Conservation (phyloP, 352 stramenopile species). For the Globisporangium orthogonon region DNA sequence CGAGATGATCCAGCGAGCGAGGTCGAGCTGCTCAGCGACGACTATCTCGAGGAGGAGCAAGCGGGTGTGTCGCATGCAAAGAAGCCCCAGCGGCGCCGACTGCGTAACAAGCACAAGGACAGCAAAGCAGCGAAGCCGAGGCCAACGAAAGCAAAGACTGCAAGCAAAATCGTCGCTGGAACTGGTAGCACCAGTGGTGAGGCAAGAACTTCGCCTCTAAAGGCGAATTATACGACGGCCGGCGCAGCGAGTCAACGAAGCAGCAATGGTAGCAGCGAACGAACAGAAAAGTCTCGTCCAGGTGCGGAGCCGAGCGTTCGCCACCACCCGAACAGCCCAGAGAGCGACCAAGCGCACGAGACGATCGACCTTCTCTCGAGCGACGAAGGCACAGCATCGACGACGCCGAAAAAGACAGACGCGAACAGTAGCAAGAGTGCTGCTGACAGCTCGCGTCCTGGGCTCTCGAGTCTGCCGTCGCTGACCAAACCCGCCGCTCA, state of each 20-base stretch:
- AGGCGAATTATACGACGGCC: neutral
- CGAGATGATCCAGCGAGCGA: slow-evolving; percentile 11
- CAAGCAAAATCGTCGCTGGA: neutral
- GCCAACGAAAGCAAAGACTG: slow-evolving; percentile 7
- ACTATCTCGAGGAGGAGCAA: slow-evolving; percentile 22
- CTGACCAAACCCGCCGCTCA: neutral
- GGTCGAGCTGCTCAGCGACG: slow-evolving; percentile 39
- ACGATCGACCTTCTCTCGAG: slow-evolving; percentile 26
- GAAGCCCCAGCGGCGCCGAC: slow-evolving; percentile 11
- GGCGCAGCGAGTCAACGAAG: neutral
- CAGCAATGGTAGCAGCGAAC: neutral
- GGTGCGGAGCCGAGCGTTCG: neutral
- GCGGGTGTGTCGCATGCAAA: slow-evolving; percentile 9
- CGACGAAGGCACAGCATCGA: slow-evolving; percentile 9
- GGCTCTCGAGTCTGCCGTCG: neutral
- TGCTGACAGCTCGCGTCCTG: neutral
- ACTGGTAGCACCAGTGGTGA: neutral
- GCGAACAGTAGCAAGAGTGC: neutral
- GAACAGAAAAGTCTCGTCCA: neutral
- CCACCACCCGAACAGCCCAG: neutral
- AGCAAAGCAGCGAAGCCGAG: slow-evolving; percentile 9
- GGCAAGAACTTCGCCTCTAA: neutral
- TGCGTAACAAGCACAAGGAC: slow-evolving; percentile 6
- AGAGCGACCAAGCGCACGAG: slow-evolving; percentile 1
- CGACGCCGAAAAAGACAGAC: neutral